These are phyloP conservation scores for Phaffomyces opuntiae DNA, from an alignment of 805 yeast species.

Conservation along the genomic window DNA sequence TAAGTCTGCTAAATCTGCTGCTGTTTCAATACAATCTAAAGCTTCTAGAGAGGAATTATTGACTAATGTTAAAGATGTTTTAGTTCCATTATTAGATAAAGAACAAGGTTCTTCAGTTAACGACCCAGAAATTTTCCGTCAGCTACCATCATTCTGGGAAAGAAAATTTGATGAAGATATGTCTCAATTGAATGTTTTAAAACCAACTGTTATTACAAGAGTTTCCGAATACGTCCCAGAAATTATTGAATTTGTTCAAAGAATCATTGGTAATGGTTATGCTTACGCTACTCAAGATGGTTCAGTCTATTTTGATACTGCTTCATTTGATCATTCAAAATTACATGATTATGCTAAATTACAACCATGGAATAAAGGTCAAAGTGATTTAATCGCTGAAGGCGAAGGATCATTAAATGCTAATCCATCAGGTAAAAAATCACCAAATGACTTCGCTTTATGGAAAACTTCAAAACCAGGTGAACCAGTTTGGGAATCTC, in stretches of 20 bases:
- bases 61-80: constrained; percentile 57
- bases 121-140: constrained; percentile 78
- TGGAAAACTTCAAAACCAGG: constrained; percentile 98
- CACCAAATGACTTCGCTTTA: constrained; percentile 83
- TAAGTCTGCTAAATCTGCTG: constrained; percentile 41
- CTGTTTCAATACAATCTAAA: constrained; percentile 22
- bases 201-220: constrained; percentile 82
- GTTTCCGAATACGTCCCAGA: constrained; percentile 96
- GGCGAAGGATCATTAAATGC: constrained; percentile 85
- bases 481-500: constrained; percentile 92
- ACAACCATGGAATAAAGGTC: constrained; percentile 97
- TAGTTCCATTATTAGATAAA: constrained; percentile 66
- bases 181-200: constrained; percentile 74
- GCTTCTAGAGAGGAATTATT: constrained; percentile 34
- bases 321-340: constrained; percentile 62
- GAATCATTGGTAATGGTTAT: constrained; percentile 71
- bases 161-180: constrained; percentile 77
- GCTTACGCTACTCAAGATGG: constrained; percentile 84
- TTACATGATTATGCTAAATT: constrained; percentile 87
- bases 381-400: constrained; percentile 76
- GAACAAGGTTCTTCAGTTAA: constrained; percentile 69
- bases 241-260: constrained; percentile 70
- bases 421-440: constrained; percentile 53
- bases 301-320: constrained; percentile 93
- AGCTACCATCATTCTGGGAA: constrained; percentile 88